These are phyloP conservation scores for Scleromitrula shiraiana DNA, from an alignment of 2,329 filamentous ascomycete genomes.

Conservation along the genomic window DNA sequence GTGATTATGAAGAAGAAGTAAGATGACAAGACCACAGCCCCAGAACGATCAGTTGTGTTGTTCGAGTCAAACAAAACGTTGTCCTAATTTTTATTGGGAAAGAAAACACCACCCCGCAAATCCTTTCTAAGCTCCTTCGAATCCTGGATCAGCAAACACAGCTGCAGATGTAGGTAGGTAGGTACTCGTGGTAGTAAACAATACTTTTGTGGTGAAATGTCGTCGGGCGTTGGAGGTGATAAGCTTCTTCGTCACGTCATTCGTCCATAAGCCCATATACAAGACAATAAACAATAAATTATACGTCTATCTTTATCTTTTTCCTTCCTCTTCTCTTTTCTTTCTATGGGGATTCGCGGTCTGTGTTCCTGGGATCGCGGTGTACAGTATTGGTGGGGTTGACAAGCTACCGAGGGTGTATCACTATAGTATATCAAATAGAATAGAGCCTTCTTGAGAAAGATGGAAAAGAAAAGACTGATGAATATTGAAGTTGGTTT, in stretches of 20 bases:
- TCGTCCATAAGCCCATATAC: too few relatives aligned
- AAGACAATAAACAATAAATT: too few relatives aligned
- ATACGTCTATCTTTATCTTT: neutral
- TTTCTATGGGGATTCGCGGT: conserved; percentile 2
- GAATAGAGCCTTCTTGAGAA: too few relatives aligned
- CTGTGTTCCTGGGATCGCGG: conserved; percentile 3
- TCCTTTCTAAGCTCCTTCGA: too few relatives aligned
- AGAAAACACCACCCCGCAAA: too few relatives aligned
- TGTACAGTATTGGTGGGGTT: conserved; percentile 9
- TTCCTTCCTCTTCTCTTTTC: neutral
- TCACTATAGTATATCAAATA: conserved; percentile 6
- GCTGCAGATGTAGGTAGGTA: too few relatives aligned
- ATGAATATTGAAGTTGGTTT: conserved; percentile 3
- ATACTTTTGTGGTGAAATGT: too few relatives aligned
- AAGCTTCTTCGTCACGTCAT: neutral
- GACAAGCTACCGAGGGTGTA: conserved; percentile 7
- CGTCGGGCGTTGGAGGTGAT: neutral
- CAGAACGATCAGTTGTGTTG: too few relatives aligned
- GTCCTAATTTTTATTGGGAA: too few relatives aligned
- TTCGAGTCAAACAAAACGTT: neutral
- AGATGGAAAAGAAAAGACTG: too few relatives aligned
- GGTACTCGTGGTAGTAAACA: too few relatives aligned
- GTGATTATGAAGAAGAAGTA: neutral
- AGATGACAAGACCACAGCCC: neutral
- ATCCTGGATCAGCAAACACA: too few relatives aligned